A percentile compares a stretch with the other conserved stretches of the same genome.
phyloP scores from a whole-genome alignment of 352 stramenopile genomes.

The Phytophthora ramorum region DNA sequence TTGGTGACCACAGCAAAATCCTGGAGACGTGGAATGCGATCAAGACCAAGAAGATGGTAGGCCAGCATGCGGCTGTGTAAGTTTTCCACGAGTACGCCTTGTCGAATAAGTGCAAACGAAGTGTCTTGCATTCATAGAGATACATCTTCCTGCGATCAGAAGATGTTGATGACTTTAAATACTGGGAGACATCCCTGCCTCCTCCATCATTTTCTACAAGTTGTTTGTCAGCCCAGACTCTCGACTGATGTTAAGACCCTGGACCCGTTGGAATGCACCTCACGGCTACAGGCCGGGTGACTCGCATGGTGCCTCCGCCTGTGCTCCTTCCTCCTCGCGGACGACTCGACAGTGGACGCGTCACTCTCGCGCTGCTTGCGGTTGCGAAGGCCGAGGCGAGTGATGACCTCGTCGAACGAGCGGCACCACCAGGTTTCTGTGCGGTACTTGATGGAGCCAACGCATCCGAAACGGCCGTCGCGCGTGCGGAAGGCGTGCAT shows the following conservation, averaged over 20 bases:
- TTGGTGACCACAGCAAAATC: conserved; percentile 22
- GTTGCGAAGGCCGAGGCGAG: conserved; percentile 38
- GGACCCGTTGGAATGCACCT: conserved; percentile 25
- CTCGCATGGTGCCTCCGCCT: conserved; percentile 24
- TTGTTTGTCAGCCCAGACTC: conserved; percentile 24
- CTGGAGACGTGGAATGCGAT: conserved; percentile 30
- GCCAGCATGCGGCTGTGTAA: neutral
- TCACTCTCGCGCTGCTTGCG: conserved; percentile 17
- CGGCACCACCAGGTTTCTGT: conserved; percentile 90
- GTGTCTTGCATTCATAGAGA: conserved; percentile 11
- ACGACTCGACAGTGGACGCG: conserved; percentile 10
- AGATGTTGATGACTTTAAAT: conserved; percentile 31
- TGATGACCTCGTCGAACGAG: conserved; percentile 78
- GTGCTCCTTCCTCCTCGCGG: conserved; percentile 17
- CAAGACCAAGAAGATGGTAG: conserved; percentile 15
- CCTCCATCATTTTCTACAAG: conserved; percentile 18
- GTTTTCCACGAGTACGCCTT: neutral
- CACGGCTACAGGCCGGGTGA: conserved; percentile 16
- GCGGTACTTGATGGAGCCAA: conserved; percentile 85
- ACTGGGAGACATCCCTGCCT: conserved; percentile 2
- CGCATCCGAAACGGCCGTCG: conserved; percentile 61
- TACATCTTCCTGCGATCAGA: conserved; percentile 23
- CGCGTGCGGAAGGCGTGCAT: conserved; percentile 86
- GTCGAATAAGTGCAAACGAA: conserved; percentile 1
- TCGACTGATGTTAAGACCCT: conserved; percentile 30